phyloP scores from a whole-genome alignment of 1,139 yeast genomes.

The Meyerozyma elateridarum region DNA sequence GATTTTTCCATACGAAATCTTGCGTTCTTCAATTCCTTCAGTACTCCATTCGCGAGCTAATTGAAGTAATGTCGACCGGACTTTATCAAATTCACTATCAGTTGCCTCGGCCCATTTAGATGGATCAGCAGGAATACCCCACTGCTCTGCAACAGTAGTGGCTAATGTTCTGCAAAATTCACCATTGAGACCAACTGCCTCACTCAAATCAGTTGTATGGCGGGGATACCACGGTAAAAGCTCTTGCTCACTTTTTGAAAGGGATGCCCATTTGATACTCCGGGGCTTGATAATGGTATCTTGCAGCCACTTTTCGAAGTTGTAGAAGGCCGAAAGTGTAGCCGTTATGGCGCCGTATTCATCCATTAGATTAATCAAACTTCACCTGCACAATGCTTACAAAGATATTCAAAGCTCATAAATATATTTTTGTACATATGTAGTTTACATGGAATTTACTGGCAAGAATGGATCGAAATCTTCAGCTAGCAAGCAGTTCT shows the following conservation, averaged over 20 bases:
- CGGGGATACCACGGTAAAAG: conserved; percentile 49
- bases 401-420: too few species aligned
- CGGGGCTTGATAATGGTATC: conserved; percentile 35
- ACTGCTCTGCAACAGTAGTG: conserved; percentile 39
- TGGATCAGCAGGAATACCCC: conserved; percentile 48
- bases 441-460: too few species aligned
- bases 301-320: conserved; percentile 32
- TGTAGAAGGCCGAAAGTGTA: conserved; percentile 34
- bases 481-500: neutral
- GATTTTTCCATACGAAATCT: conserved; percentile 41
- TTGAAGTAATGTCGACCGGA: conserved; percentile 58
- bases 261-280: conserved; percentile 21
- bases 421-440: too few species aligned
- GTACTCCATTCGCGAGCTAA: conserved; percentile 72
- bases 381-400: too few species aligned
- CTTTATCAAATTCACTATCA: conserved; percentile 53
- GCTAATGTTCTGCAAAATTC: conserved; percentile 47
- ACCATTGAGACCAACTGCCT: conserved; percentile 47
- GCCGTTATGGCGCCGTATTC: conserved; percentile 37
- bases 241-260: conserved; percentile 36
- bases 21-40: conserved; percentile 55
- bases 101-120: conserved; percentile 43
- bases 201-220: conserved; percentile 41
- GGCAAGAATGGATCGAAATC: conserved; percentile 2
- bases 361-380: conserved; percentile 28